Conservation (phyloP, 495 filamentous ascomycete genomes). For the Trichocladium uniseriatum region DNA sequence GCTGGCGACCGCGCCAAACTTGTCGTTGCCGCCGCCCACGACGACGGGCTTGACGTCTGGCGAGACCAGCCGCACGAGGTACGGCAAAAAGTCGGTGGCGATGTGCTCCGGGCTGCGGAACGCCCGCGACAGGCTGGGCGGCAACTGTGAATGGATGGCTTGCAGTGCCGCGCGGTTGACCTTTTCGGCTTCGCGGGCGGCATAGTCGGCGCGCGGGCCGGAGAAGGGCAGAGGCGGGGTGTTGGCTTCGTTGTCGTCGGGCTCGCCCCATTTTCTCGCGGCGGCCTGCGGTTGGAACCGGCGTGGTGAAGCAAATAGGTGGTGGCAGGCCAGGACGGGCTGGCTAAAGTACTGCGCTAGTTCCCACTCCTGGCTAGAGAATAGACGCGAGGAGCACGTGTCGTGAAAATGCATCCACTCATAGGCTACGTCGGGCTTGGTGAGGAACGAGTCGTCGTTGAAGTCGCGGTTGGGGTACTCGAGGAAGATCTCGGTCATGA, state of each 20-base stretch:
- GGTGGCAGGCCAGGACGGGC: conserved; percentile 80
- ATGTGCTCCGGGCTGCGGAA: conserved; percentile 70
- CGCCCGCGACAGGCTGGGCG: conserved; percentile 56
- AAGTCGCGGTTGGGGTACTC: conserved; percentile 77
- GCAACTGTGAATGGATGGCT: conserved; percentile 42
- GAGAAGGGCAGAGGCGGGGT: conserved; percentile 62
- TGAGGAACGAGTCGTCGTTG: conserved; percentile 84
- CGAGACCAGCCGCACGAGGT: conserved; percentile 69
- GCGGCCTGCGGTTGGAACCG: conserved; percentile 29
- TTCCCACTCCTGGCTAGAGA: conserved; percentile 78
- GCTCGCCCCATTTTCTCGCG: conserved; percentile 34
- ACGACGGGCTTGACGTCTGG: conserved; percentile 91
- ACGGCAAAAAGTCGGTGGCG: conserved; percentile 73
- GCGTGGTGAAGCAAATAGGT: conserved; percentile 68
- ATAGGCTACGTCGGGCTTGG: conserved; percentile 77
- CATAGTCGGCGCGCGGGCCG: conserved; percentile 68
- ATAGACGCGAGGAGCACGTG: conserved; percentile 62
- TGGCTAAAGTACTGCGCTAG: conserved; percentile 74
- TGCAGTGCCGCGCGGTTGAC: conserved; percentile 47
- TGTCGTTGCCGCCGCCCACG: conserved; percentile 55
- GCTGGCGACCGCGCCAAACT: conserved; percentile 60
- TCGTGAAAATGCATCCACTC: conserved; percentile 97
- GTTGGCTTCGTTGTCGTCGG: conserved; percentile 41
- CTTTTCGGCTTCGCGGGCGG: conserved; percentile 67
- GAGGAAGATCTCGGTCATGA: conserved; percentile 68